Evolutionary conservation across 305 asterid species (phyloP), one percentile per base, ranked within the genome.

Genomic region (Fraxinus sp.): DNA sequence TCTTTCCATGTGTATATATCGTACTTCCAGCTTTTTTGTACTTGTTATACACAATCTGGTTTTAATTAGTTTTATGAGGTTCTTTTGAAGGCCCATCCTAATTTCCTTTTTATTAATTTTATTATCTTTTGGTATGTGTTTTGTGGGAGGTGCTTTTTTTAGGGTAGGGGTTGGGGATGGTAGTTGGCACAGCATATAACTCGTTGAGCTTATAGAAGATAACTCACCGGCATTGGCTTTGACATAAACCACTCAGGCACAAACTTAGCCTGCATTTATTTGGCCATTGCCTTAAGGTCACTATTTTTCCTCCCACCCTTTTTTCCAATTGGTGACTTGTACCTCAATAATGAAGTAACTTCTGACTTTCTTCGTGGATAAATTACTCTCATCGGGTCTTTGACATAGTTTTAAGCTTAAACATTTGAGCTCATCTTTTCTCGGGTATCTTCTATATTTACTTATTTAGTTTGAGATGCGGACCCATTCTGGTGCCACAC

Each of bases 151-250:
- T 70, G 41, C 13, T 3, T 24, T 64, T 64, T 24, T 64, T 3
- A 20, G 74, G 13, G 20, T 28, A 4, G 76, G 76, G 10, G 20
- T 11, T 13, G 39, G 22, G 10, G 76, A 26, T 5, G 72, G 32
- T 20, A 3, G 13, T 64, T 68, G 41, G 24, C 76, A 70, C 11
- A 28, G 41, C 41, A 70, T 32, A 18, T 35, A 80, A 74, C 78
- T 77, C 70, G 78, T 83, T 76, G 78, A 76, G 79, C 52, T 73
- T 71, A 55, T 68, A 75, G 81, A 80, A 78, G 64, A 85, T 66
- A 55, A 32, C 22, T 8, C 30, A 44, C 83, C 16, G 41, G 3
- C 22, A 75, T 73, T 78, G 68, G 64, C 35, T 74, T 52, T 74
- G 84, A 83, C 71, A 46, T 41, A 79, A 77, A 85, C 79, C 52